Evolutionary conservation across 179 eudicot species (phyloP), one percentile per base, ranked within the genome.

Genomic region (Spinacia oleracea): DNA sequence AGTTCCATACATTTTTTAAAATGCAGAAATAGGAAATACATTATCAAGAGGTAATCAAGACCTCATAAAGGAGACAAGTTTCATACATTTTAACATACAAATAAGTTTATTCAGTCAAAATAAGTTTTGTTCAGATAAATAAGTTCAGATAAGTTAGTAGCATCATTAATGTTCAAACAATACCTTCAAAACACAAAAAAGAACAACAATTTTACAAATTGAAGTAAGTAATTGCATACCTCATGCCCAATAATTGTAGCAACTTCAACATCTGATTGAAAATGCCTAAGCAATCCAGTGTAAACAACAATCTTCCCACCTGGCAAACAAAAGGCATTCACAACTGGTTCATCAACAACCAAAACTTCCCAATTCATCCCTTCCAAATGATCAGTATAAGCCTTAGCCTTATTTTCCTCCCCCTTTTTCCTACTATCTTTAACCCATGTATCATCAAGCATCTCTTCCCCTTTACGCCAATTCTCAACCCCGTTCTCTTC

Each of bases 261-360:
- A 32, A 95, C 81, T 82, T 95, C 97, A 60, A 88, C 83, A 90
- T 95, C 97, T 0, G 89, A 67, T 32, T 27, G 69, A 40, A 93
- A 93, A 81, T 91, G 90, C 65, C 87, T 80, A 32, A 95, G 85
- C 89, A 93, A 82, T 10, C 98, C 97, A 1, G 97, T 95, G 53
- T 89, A 95, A 42, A 95, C 97, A 64, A 95, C 98, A 83, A 95
- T 91, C 89, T 95, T 94, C 53, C 98, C 98, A 76, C 98, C 97
- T 3, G 98, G 97, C 87, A 93, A 76, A 67, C 98, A 94, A 70
- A 94, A 91, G 0, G 98, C 98, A 81, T 93, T 91, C 23, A 88
- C 86, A 62, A 88, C 83, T 0, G 96, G 97, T 50, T 89, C 92
- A 74, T 91, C 69, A 70, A 94, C 94, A 25, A 94, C 97, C 76